phyloP scores from a whole-genome alignment of 225 moss, liverwort and hornwort species.

The Anthoceros angustus region DNA sequence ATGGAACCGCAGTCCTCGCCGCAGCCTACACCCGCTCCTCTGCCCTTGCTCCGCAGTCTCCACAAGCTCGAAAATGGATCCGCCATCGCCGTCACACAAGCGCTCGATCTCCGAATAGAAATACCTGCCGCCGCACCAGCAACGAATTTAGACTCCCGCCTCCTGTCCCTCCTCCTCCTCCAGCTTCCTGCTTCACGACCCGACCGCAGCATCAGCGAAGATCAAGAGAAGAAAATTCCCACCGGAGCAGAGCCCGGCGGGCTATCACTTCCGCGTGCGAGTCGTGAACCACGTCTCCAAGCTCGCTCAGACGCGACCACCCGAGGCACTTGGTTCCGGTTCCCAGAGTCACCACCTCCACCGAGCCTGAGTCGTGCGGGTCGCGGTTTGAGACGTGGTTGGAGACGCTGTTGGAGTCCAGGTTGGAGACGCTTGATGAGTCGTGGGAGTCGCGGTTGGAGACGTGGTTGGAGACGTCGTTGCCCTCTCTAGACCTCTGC shows the following conservation, averaged over 20 bases:
- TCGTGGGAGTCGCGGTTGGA: no score
- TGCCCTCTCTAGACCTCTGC: no score
- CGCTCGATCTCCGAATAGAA: slow-evolving; percentile 51
- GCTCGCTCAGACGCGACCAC: slow-evolving; percentile 47
- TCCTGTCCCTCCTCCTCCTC: not conserved
- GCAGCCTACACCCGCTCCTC: slow-evolving; percentile 34
- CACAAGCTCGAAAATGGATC: slow-evolving; percentile 45
- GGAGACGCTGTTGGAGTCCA: no score
- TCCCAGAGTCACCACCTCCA: slow-evolving; percentile 53
- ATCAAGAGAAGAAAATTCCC: not conserved
- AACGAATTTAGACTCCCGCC: slow-evolving; percentile 1
- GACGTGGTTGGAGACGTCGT: no score
- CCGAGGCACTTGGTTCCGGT: slow-evolving; percentile 93
- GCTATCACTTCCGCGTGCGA: slow-evolving; percentile 90
- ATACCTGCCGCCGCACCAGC: slow-evolving; percentile 27
- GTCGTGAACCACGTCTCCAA: slow-evolving; percentile 74
- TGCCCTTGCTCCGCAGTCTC: slow-evolving; percentile 5
- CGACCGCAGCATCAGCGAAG: not conserved
- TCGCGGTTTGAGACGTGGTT: no score
- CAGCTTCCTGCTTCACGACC: not conserved
- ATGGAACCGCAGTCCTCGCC: slow-evolving; percentile 47
- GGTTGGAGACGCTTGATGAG: no score
- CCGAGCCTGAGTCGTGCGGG: not conserved
- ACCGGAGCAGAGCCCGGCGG: slow-evolving; percentile 70
- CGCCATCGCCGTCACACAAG: slow-evolving; percentile 23